These are phyloP conservation scores for Lithospermum erythrorhizon DNA, from an alignment of 257 asterid species.

Conservation along the genomic window DNA sequence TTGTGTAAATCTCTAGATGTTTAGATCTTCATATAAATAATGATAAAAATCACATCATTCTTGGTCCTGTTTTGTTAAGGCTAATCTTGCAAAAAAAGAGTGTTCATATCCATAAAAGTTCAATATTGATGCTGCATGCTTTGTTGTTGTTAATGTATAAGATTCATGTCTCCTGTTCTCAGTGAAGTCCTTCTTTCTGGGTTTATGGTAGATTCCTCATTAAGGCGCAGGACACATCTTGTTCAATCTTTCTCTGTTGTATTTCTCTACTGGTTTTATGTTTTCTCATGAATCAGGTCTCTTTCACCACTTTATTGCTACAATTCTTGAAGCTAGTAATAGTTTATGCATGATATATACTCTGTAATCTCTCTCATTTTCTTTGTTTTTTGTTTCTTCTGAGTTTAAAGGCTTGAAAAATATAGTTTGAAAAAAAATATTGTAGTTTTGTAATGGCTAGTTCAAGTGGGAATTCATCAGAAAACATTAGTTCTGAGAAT, in stretches of 20 bases:
- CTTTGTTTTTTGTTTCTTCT: background rate
- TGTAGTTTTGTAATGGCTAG: constrained; percentile 33
- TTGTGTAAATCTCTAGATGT: constrained; percentile 1
- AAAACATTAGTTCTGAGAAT: constrained; percentile 17
- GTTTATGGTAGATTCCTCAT: constrained; percentile 47
- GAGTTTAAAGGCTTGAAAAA: background rate
- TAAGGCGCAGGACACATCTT: constrained; percentile 63
- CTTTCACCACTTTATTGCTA: background rate
- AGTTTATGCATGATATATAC: no score
- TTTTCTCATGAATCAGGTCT: constrained; percentile 38
- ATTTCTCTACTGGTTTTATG: constrained; percentile 93
- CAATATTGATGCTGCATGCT: constrained; percentile 26
- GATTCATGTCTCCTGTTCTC: constrained; percentile 65
- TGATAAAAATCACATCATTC: background rate
- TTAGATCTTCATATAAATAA: background rate
- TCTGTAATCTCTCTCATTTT: no score
- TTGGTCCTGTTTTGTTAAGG: constrained; percentile 6
- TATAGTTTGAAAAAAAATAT: constrained; percentile 7
- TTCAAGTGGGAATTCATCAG: constrained; percentile 58
- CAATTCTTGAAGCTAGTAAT: background rate
- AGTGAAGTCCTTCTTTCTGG: constrained; percentile 71
- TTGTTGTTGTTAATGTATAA: constrained; percentile 20
- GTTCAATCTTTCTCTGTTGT: constrained; percentile 95
- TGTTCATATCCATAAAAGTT: background rate
- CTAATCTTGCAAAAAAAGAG: constrained; percentile 4